A percentile compares a stretch with the other conserved stretches of the same genome.
phyloP scores from a whole-genome alignment of 2,329 filamentous ascomycete species.

The Tricladium varicosporioides region DNA sequence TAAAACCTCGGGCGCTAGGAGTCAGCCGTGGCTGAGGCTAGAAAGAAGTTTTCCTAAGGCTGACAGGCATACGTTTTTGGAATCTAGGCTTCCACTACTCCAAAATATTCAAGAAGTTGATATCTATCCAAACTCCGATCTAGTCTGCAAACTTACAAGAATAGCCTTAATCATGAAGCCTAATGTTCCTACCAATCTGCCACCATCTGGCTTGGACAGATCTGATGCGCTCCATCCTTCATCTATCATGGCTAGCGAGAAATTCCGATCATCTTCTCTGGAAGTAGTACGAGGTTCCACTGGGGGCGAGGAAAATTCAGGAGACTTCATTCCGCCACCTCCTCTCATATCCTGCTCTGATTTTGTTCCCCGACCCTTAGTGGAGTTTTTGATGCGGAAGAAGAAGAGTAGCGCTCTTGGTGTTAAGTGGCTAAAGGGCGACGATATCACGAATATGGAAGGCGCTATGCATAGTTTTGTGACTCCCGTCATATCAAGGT shows the following conservation, averaged over 20 bases:
- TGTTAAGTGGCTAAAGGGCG: conserved; percentile 16
- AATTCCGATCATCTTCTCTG: background rate
- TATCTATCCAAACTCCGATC: background rate
- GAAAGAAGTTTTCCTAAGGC: background rate
- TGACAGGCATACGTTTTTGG: background rate
- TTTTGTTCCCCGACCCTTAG: conserved; percentile 19
- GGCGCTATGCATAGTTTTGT: conserved; percentile 29
- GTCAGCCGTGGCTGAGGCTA: background rate
- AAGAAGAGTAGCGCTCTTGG: conserved; percentile 25
- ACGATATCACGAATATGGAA: conserved; percentile 30
- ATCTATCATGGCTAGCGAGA: background rate
- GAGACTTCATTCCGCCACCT: conserved; percentile 11
- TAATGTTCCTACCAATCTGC: background rate
- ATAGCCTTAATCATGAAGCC: background rate
- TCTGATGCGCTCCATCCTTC: background rate
- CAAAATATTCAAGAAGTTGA: background rate
- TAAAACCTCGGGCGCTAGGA: background rate
- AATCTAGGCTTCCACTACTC: background rate
- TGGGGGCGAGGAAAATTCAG: background rate
- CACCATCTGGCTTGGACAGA: background rate
- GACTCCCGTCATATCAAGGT: conserved; percentile 22
- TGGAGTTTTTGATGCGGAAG: conserved; percentile 23
- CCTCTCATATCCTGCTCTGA: conserved; percentile 23
- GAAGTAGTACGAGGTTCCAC: background rate
- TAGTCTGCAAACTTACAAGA: background rate